A percentile compares a stretch with the other conserved stretches of the same genome.
Evolutionary conservation across 345 rosid genomes (phyloP).

Genomic region (Adansonia digitata): DNA sequence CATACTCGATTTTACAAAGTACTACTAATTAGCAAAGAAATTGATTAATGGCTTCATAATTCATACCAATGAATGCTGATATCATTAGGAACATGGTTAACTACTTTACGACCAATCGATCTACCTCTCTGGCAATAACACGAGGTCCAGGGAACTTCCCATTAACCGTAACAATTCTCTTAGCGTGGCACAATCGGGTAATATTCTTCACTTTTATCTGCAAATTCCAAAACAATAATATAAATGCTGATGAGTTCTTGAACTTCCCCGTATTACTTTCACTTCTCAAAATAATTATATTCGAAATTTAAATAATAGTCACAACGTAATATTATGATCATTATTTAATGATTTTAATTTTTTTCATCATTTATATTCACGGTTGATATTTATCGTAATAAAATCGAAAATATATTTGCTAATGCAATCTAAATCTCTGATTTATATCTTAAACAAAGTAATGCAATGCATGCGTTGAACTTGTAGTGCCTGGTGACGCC

Average conservation of each 20-base stretch:
- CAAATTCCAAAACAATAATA: neutral
- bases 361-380: too few species aligned
- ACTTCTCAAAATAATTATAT: too few species aligned
- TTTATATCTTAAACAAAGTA: neutral
- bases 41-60: neutral
- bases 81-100: slow-evolving; percentile 5
- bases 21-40: neutral
- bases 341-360: too few species aligned
- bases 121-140: slow-evolving; percentile 50
- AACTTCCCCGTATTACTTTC: too few species aligned
- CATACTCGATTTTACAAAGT: too few species aligned
- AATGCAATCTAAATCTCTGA: too few species aligned
- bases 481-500: slow-evolving; percentile 44
- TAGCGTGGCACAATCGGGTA: slow-evolving; percentile 43
- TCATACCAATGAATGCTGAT: slow-evolving; percentile 8
- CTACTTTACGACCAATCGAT: slow-evolving; percentile 5
- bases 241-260: too few species aligned
- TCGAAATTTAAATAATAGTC: too few species aligned
- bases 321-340: too few species aligned
- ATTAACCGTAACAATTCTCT: slow-evolving; percentile 46
- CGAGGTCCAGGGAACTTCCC: slow-evolving; percentile 58
- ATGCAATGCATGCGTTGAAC: slow-evolving; percentile 32
- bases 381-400: too few species aligned
- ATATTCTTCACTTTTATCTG: slow-evolving; percentile 39
- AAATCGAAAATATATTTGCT: too few species aligned